A percentile compares a stretch with the other conserved stretches of the same genome.
Evolutionary conservation across 148 eudicot species (phyloP).

Genomic region (Drosera capensis): DNA sequence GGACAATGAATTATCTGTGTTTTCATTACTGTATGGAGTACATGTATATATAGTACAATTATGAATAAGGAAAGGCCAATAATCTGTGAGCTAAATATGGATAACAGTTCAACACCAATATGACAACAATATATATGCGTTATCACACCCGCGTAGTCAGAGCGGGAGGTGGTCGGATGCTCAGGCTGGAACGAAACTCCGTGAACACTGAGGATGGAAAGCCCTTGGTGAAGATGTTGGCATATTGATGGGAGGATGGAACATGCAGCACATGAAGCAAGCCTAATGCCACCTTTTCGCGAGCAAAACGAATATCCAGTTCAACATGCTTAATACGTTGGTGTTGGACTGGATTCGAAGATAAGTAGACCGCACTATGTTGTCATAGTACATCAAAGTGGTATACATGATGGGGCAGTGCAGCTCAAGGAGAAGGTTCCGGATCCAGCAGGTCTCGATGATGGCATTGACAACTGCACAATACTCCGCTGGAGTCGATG

Average conservation of each 20-base stretch:
- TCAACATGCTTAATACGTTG: constrained; percentile 2
- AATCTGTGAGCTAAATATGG: too few relatives aligned
- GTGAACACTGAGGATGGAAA: neutral
- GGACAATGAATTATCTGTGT: too few relatives aligned
- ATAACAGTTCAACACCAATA: too few relatives aligned
- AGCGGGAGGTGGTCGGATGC: neutral
- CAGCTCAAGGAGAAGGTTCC: neutral
- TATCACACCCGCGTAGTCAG: neutral
- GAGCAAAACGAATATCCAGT: constrained; percentile 1
- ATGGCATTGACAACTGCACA: neutral
- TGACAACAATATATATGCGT: neutral
- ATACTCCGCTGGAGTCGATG: neutral
- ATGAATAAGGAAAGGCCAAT: too few relatives aligned
- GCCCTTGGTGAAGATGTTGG: neutral
- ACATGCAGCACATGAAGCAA: neutral
- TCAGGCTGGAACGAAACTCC: neutral
- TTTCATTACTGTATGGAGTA: too few relatives aligned
- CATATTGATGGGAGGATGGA: neutral
- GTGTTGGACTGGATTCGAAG: neutral
- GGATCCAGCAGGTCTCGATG: neutral
- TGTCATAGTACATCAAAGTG: neutral
- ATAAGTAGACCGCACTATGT: neutral
- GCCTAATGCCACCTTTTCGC: constrained; percentile 1
- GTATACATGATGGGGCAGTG: neutral
- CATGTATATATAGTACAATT: too few relatives aligned